Evolutionary conservation across 2,329 filamentous ascomycete species (phyloP).

Genomic region (Aspergillus brunneoviolaceus): DNA sequence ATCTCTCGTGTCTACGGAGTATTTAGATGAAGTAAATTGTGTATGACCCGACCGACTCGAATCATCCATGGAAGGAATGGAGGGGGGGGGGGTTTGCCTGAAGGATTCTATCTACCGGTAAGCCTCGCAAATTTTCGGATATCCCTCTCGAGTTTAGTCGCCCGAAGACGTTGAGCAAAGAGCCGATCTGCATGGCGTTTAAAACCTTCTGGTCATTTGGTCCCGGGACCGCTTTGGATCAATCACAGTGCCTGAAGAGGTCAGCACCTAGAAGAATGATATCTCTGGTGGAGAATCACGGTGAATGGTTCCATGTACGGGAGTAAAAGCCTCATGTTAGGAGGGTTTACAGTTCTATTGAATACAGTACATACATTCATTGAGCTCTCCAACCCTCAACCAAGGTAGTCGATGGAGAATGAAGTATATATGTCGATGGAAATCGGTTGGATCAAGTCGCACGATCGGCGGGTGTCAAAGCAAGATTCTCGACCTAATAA

Average conservation of each 20-base stretch:
- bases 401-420: background rate
- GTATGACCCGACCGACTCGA: no score
- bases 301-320: background rate
- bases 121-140: conserved; percentile 16
- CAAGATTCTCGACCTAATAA: conserved; percentile 3
- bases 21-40: no score
- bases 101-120: background rate
- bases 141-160: conserved; percentile 3
- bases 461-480: conserved; percentile 4
- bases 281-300: background rate
- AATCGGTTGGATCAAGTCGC: background rate
- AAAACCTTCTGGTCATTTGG: conserved; percentile 6
- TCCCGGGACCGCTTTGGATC: background rate
- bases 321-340: no score
- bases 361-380: background rate
- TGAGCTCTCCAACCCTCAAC: background rate
- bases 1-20: background rate
- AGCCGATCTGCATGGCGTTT: conserved; percentile 14
- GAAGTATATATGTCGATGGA: background rate
- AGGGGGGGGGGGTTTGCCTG: background rate
- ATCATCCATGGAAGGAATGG: background rate
- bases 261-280: background rate
- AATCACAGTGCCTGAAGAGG: background rate
- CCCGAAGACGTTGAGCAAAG: background rate
- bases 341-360: no score